Conservation (phyloP, 768 basidiomycete genomes). For the Xerocomellus dryophilus region DNA sequence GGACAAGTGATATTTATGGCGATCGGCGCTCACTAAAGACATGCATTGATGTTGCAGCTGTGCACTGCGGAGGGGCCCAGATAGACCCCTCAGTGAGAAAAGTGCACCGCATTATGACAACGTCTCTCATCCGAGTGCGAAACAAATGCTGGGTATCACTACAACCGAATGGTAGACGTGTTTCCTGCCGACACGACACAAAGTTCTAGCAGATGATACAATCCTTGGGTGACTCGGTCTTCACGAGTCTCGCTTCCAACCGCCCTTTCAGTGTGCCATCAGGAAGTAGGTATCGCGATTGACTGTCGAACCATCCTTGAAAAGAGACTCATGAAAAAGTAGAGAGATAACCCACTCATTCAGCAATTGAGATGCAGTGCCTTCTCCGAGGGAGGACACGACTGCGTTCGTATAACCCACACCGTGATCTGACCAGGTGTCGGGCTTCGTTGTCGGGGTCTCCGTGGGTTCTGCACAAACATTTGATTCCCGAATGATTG, state of each 20-base stretch:
- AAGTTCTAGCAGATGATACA: conserved; percentile 14
- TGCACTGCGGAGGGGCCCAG: background rate
- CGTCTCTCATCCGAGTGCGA: background rate
- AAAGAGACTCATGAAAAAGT: background rate
- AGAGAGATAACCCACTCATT: conserved; percentile 3
- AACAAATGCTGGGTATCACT: background rate
- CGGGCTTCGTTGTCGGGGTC: conserved; percentile 5
- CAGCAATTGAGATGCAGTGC: background rate
- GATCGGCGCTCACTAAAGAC: background rate
- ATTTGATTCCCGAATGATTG: no score
- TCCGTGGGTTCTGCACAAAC: background rate
- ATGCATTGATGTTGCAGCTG: background rate
- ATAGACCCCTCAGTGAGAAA: conserved; percentile 39
- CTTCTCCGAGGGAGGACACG: conserved; percentile 4
- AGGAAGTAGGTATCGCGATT: conserved; percentile 12
- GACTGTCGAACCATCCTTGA: background rate
- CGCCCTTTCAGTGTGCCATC: conserved; percentile 21
- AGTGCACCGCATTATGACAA: conserved; percentile 37
- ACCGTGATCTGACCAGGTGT: conserved; percentile 18
- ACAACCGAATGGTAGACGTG: background rate
- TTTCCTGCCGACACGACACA: background rate
- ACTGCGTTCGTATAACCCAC: conserved; percentile 11
- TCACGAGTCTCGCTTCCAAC: conserved; percentile 13
- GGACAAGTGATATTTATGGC: background rate
- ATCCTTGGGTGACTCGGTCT: conserved; percentile 5